Percentiles rank a stretch among this genome's conserved stretches.
These are phyloP conservation scores for Rhinocladiella similis DNA, from an alignment of 2,329 filamentous ascomycete species.

Conservation along the genomic window DNA sequence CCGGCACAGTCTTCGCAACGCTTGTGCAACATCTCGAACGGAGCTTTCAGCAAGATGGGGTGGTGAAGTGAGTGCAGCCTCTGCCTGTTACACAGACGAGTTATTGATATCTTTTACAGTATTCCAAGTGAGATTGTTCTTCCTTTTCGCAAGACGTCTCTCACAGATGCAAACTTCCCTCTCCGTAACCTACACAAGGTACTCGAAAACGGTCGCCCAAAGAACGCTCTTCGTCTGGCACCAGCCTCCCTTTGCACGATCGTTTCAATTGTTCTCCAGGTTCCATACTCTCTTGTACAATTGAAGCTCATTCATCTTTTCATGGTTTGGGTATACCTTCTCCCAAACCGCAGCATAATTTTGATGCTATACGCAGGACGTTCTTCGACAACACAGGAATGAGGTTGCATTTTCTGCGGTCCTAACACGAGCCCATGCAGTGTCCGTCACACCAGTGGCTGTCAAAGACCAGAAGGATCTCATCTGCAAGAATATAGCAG, in stretches of 20 bases:
- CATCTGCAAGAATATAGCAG: constrained; percentile 8
- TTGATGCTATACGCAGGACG: constrained; percentile 3
- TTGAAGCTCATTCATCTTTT: constrained; percentile 22
- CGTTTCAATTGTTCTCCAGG: constrained; percentile 19
- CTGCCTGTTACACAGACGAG: not conserved
- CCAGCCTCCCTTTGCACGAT: constrained; percentile 15
- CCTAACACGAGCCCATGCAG: constrained; percentile 2
- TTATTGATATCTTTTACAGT: constrained; percentile 4
- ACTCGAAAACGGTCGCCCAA: constrained; percentile 14
- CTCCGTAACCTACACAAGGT: constrained; percentile 14
- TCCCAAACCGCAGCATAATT: not conserved
- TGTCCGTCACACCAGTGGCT: not conserved
- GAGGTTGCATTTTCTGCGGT: not conserved
- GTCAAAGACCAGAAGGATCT: constrained; percentile 6
- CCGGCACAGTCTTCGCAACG: constrained; percentile 8
- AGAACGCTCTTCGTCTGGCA: constrained; percentile 18
- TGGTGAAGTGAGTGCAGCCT: constrained; percentile 13
- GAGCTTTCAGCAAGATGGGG: constrained; percentile 7
- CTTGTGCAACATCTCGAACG: constrained; percentile 13
- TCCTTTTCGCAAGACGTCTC: constrained; percentile 11
- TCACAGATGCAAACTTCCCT: constrained; percentile 5
- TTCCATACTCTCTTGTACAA: constrained; percentile 19
- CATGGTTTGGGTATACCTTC: constrained; percentile 11
- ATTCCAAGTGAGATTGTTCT: constrained; percentile 14
- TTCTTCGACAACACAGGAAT: constrained; percentile 12